Percentiles rank a stretch among this genome's conserved stretches.
Conservation (phyloP, 2,329 filamentous ascomycete genomes). For the Meredithiella fracta region DNA sequence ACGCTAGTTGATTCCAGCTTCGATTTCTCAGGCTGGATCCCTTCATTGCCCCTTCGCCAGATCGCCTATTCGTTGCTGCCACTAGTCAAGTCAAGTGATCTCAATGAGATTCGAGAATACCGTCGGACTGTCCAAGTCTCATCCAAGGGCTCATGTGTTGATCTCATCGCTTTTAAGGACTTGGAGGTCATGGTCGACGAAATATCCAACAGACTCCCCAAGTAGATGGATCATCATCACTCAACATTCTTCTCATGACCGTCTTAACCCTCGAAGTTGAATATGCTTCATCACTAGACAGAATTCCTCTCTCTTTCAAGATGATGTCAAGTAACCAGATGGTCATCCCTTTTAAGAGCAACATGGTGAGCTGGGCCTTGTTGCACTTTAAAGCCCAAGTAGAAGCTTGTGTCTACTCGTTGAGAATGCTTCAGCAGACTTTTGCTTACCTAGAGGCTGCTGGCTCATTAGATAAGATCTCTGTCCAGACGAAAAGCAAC, state of each 20-base stretch:
- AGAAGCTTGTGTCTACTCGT: conserved; percentile 32
- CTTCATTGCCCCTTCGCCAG: conserved; percentile 30
- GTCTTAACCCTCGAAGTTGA: conserved; percentile 14
- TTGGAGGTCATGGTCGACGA: conserved; percentile 12
- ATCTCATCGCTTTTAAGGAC: conserved; percentile 19
- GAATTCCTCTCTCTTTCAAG: conserved; percentile 15
- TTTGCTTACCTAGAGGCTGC: conserved; percentile 15
- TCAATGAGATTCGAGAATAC: conserved; percentile 20
- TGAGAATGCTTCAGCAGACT: conserved; percentile 25
- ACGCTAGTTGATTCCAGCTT: conserved; percentile 37
- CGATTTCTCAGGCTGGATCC: conserved; percentile 34
- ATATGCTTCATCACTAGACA: conserved; percentile 18
- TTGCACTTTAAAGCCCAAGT: conserved; percentile 46
- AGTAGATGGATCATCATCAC: background rate
- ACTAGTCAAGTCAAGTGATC: conserved; percentile 14
- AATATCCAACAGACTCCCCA: background rate
- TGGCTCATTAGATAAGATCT: background rate
- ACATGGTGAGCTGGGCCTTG: conserved; percentile 32
- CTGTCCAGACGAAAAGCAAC: background rate
- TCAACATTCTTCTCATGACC: conserved; percentile 3
- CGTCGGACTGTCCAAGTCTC: conserved; percentile 19
- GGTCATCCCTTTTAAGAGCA: conserved; percentile 16
- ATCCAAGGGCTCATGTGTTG: conserved; percentile 8
- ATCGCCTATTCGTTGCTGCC: conserved; percentile 37
- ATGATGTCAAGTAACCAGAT: conserved; percentile 5